Percentiles rank a stretch among this genome's conserved stretches.
Evolutionary conservation across 106 monocot genomes (phyloP).

Genomic region (Cymbidium sinense): DNA sequence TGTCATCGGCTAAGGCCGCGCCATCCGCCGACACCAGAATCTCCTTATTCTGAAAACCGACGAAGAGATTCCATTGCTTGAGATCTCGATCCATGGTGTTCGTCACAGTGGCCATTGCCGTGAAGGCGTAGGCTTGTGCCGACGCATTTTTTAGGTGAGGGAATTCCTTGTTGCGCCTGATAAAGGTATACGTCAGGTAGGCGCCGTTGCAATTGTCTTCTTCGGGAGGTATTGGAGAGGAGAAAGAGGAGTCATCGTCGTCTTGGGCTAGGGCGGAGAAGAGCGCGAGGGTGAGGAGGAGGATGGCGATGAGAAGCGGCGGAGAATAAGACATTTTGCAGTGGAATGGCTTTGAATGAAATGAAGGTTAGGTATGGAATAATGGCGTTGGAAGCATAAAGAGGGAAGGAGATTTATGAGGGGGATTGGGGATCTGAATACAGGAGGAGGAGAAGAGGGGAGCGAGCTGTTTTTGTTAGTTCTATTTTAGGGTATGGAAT

Average conservation of each 20-base stretch:
- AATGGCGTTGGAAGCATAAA: neutral
- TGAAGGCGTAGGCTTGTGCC: constrained; percentile 87
- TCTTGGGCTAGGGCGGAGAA: constrained; percentile 19
- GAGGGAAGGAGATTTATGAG: neutral
- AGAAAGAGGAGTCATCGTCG: neutral
- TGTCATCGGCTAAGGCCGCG: constrained; percentile 60
- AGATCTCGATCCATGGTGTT: constrained; percentile 72
- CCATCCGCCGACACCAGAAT: constrained; percentile 72
- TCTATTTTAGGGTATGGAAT: neutral
- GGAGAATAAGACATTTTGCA: neutral
- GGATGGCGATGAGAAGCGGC: constrained; percentile 6
- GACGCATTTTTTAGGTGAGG: constrained; percentile 78
- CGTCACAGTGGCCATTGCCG: constrained; percentile 54
- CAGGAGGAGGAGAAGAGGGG: neutral
- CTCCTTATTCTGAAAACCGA: constrained; percentile 90
- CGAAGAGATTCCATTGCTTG: constrained; percentile 69
- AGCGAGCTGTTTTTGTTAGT: neutral
- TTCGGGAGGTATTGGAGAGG: constrained; percentile 26
- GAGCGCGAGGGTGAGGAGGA: constrained; percentile 16
- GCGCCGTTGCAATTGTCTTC: constrained; percentile 48
- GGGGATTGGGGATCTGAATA: neutral
- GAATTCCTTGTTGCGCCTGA: constrained; percentile 48
- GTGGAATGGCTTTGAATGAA: no score
- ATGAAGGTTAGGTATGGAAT: no score
- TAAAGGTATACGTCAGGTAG: constrained; percentile 63